These are phyloP conservation scores for Entomortierella beljakovae DNA, from an alignment of 192 early-diverging fungal genomes.

Conservation along the genomic window DNA sequence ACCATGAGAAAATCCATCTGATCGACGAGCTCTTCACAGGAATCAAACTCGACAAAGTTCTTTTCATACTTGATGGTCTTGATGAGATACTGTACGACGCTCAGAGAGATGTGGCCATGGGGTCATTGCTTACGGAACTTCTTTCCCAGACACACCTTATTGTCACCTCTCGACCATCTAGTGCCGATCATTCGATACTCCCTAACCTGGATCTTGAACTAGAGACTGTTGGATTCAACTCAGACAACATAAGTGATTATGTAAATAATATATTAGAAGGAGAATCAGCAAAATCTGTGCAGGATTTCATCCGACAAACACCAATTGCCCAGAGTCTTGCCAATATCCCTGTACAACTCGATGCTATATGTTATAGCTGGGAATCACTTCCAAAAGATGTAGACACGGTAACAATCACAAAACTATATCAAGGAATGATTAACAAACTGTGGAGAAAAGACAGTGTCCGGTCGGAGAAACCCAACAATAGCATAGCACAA, in stretches of 20 bases:
- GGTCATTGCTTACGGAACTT: background rate
- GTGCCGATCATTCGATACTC: conserved; percentile 2
- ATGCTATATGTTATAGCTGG: conserved; percentile 31
- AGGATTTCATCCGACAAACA: conserved; percentile 24
- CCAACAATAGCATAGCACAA: background rate
- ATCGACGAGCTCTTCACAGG: background rate
- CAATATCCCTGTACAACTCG: conserved; percentile 34
- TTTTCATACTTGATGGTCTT: conserved; percentile 29
- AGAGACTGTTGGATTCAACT: conserved; percentile 19
- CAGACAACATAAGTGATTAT: conserved; percentile 4
- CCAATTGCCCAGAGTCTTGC: conserved; percentile 12
- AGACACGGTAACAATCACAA: conserved; percentile 9
- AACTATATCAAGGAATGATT: conserved; percentile 14
- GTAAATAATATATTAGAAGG: conserved; percentile 3
- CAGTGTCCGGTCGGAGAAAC: conserved; percentile 4
- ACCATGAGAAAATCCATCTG: background rate
- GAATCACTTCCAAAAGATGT: conserved; percentile 24
- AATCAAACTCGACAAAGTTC: background rate
- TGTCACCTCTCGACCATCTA: conserved; percentile 18
- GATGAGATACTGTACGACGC: background rate
- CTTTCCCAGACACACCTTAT: conserved; percentile 7
- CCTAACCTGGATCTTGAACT: conserved; percentile 20
- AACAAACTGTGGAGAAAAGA: conserved; percentile 26
- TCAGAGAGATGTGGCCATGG: background rate
- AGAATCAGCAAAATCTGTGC: conserved; percentile 3